phyloP scores from a whole-genome alignment of 2,329 filamentous ascomycete genomes.

The Tricladium varicosporioides region DNA sequence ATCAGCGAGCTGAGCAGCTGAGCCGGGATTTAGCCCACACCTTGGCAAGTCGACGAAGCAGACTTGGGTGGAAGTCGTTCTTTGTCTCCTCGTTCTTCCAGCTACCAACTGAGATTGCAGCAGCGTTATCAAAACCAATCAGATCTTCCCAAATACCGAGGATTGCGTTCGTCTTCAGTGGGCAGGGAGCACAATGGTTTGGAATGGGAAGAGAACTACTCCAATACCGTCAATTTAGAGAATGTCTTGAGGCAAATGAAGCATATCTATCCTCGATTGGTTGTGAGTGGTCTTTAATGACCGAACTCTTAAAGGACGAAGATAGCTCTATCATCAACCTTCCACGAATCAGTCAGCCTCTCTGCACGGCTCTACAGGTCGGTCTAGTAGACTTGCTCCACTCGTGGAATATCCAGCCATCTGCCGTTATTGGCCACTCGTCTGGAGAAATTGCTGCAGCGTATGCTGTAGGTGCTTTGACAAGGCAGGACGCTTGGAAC shows the following conservation, averaged over 20 bases:
- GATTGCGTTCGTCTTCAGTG: constrained; percentile 28
- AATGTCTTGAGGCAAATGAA: constrained; percentile 4
- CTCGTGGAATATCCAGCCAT: constrained; percentile 19
- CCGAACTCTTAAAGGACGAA: constrained; percentile 36
- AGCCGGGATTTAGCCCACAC: constrained; percentile 7
- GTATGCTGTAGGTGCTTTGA: constrained; percentile 31
- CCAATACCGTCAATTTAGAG: constrained; percentile 7
- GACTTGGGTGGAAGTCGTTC: constrained; percentile 9
- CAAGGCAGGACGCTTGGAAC: constrained; percentile 13
- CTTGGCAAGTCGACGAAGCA: not conserved
- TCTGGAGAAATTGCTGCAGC: constrained; percentile 39
- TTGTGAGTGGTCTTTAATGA: constrained; percentile 11
- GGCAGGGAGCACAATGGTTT: constrained; percentile 32
- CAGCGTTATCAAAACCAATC: not conserved
- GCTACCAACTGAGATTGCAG: not conserved
- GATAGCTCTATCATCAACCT: constrained; percentile 22
- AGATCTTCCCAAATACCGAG: not conserved
- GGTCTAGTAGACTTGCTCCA: constrained; percentile 28
- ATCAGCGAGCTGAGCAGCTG: not conserved
- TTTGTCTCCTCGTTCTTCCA: not conserved
- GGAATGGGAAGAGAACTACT: constrained; percentile 27
- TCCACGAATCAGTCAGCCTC: constrained; percentile 20
- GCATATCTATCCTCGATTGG: constrained; percentile 2
- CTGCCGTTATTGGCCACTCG: constrained; percentile 31
- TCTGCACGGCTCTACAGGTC: constrained; percentile 30